Evolutionary conservation across 345 rosid species (phyloP).

Genomic region (Clarkia xantiana): DNA sequence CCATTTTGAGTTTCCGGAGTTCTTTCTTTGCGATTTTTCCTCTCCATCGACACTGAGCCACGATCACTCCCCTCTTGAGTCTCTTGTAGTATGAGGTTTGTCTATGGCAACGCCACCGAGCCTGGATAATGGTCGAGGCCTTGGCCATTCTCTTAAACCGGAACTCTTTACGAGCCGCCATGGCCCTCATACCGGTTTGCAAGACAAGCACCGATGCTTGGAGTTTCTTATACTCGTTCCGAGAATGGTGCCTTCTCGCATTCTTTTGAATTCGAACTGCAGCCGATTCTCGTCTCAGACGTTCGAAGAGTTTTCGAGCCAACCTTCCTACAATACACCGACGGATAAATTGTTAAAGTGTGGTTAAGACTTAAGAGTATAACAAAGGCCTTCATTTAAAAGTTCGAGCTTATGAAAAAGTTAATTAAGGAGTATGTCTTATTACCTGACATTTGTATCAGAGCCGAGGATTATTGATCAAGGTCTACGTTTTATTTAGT

Average conservation of each 20-base stretch:
- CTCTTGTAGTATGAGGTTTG: conserved; percentile 19
- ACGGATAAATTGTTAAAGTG: too few species aligned
- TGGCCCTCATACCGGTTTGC: conserved; percentile 13
- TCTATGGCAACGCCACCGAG: conserved; percentile 23
- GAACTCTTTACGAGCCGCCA: conserved; percentile 15
- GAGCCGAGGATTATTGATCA: too few species aligned
- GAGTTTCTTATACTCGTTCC: conserved; percentile 10
- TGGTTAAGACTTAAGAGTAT: too few species aligned
- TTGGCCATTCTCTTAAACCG: conserved; percentile 11
- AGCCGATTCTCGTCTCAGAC: conserved; percentile 12
- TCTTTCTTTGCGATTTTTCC: conserved; percentile 26
- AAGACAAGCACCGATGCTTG: conserved; percentile 10
- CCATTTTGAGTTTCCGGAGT: conserved; percentile 32
- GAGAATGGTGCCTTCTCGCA: conserved; percentile 11
- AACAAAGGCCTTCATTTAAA: too few species aligned
- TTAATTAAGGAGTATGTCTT: too few species aligned
- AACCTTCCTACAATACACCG: conserved; percentile 12
- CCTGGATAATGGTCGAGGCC: conserved; percentile 14
- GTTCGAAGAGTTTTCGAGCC: conserved; percentile 10
- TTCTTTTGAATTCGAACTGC: conserved; percentile 15
- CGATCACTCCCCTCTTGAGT: conserved; percentile 18
- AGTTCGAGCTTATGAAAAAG: too few species aligned
- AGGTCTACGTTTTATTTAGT: too few species aligned
- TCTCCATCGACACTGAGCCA: conserved; percentile 30
- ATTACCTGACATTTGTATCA: too few species aligned